phyloP scores from a whole-genome alignment of 257 asterid genomes.

The Rubia yunnanensis region DNA sequence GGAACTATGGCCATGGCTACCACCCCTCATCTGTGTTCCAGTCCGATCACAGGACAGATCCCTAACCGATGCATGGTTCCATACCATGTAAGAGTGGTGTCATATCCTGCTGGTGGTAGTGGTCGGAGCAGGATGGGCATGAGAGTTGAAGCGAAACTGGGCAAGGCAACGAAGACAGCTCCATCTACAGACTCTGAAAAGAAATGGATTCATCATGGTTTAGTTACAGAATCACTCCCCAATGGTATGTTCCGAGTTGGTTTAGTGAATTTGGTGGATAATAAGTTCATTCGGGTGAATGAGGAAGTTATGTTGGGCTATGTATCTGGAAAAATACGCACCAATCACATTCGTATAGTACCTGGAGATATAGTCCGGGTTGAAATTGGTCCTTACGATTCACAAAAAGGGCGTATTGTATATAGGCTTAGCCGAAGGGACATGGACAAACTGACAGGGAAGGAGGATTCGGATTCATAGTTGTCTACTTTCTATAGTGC shows the following conservation, averaged over 20 bases:
- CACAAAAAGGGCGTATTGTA: conserved; percentile 1
- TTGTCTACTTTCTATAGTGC: neutral
- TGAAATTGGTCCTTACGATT: conserved; percentile 5
- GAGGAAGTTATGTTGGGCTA: conserved; percentile 2
- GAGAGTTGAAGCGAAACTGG: neutral
- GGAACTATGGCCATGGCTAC: conserved; percentile 2
- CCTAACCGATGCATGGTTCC: neutral
- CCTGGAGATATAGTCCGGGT: conserved; percentile 7
- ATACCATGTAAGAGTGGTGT: neutral
- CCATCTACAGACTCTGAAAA: neutral
- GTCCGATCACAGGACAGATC: neutral
- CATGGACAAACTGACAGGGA: conserved; percentile 2
- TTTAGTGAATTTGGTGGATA: conserved; percentile 1
- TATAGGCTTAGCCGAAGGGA: conserved; percentile 5
- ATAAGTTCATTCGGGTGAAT: conserved; percentile 2
- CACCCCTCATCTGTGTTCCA: neutral
- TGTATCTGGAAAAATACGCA: conserved; percentile 7
- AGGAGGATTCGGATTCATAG: neutral
- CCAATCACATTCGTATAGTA: neutral
- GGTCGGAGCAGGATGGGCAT: neutral
- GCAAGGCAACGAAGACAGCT: conserved; percentile 4
- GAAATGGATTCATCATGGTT: conserved; percentile 5
- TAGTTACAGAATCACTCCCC: conserved; percentile 5
- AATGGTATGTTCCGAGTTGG: conserved; percentile 10
- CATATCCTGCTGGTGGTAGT: neutral